phyloP scores from a whole-genome alignment of 2,329 filamentous ascomycete genomes.

The Claviceps pusilla region DNA sequence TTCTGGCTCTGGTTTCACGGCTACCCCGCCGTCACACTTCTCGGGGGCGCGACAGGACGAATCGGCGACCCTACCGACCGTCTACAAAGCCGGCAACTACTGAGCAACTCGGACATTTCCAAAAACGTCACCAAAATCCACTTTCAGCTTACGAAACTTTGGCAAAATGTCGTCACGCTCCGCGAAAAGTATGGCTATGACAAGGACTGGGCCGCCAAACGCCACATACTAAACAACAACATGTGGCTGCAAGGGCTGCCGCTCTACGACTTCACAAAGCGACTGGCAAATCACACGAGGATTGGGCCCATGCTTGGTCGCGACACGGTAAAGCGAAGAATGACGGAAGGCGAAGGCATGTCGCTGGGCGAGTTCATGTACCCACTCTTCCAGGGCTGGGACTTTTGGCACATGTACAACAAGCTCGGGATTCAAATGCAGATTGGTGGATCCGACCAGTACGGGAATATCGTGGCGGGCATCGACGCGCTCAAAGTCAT shows the following conservation, averaged over 20 bases:
- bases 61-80: conserved; percentile 68
- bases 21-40: conserved; percentile 48
- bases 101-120: conserved; percentile 35
- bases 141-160: conserved; percentile 56
- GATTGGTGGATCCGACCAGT: conserved; percentile 91
- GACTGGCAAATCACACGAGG: conserved; percentile 58
- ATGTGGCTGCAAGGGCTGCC: conserved; percentile 62
- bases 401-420: conserved; percentile 79
- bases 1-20: conserved; percentile 76
- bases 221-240: conserved; percentile 64
- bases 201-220: conserved; percentile 48
- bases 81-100: conserved; percentile 41
- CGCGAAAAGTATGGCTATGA: conserved; percentile 50
- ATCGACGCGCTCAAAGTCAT: conserved; percentile 72
- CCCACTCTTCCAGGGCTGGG: conserved; percentile 86
- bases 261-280: conserved; percentile 59
- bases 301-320: conserved; percentile 76
- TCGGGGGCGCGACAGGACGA: conserved; percentile 62
- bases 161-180: conserved; percentile 54
- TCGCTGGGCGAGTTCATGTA: conserved; percentile 89
- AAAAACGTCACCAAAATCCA: conserved; percentile 55
- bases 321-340: conserved; percentile 77
- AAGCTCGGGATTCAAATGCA: conserved; percentile 61
- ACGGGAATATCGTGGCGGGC: conserved; percentile 85
- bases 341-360: conserved; percentile 81